Conservation (phyloP, 75 land plant species). For the Azolla pinnata region DNA sequence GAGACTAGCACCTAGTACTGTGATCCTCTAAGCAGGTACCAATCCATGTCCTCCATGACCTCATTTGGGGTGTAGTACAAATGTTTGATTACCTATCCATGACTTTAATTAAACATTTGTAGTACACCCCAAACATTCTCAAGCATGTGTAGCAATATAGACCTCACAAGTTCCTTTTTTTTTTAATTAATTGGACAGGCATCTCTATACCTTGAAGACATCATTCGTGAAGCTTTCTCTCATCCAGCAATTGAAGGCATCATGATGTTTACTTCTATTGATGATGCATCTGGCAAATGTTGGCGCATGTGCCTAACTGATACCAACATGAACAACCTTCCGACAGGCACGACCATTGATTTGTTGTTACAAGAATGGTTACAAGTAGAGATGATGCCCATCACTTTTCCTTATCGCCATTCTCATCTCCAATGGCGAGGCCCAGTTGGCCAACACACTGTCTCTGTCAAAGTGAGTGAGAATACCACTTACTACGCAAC, state of each 20-base stretch:
- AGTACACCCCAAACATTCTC: background rate
- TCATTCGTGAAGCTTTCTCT: slow-evolving; percentile 60
- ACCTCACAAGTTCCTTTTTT: background rate
- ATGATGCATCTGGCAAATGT: slow-evolving; percentile 51
- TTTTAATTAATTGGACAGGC: background rate
- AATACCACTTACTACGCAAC: slow-evolving; percentile 17
- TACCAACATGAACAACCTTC: slow-evolving; percentile 45
- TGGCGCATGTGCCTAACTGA: slow-evolving; percentile 86
- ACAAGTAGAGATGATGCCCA: slow-evolving; percentile 22
- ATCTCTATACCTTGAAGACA: slow-evolving; percentile 7
- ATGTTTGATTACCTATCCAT: no score
- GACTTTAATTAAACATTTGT: background rate
- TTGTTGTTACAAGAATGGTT: slow-evolving; percentile 52
- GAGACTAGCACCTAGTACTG: no score
- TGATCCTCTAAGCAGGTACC: no score
- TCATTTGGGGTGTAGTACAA: no score
- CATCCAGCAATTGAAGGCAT: slow-evolving; percentile 59
- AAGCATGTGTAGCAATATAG: background rate
- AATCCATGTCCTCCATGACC: no score
- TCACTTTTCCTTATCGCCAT: slow-evolving; percentile 36
- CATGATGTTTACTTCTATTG: slow-evolving; percentile 54
- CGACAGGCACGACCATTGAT: slow-evolving; percentile 70
- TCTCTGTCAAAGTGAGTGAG: slow-evolving; percentile 21
- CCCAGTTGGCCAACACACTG: slow-evolving; percentile 50
- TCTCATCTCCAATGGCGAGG: slow-evolving; percentile 37